Conservation (phyloP, 2,329 filamentous ascomycete species). For the Xylaria sp. region DNA sequence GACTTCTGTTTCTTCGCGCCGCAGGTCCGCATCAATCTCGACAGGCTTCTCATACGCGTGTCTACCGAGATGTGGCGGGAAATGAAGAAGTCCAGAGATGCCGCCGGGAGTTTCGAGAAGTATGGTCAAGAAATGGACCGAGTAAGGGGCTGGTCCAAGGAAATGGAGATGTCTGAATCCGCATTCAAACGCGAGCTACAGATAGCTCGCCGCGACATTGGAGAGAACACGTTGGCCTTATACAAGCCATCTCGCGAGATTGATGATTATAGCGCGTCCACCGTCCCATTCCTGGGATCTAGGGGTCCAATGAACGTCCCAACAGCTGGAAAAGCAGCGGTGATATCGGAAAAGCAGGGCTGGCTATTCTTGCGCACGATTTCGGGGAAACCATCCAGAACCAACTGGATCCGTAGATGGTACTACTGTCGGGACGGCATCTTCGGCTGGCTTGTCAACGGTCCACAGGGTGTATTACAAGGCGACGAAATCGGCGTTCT, state of each 20-base stretch:
- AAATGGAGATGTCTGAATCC: constrained; percentile 89
- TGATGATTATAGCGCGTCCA: constrained; percentile 88
- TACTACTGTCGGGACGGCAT: constrained; percentile 95
- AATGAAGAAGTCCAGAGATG: constrained; percentile 72
- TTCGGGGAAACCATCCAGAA: constrained; percentile 84
- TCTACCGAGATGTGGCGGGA: constrained; percentile 89
- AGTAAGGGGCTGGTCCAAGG: constrained; percentile 87
- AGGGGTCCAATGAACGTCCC: constrained; percentile 68
- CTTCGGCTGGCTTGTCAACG: constrained; percentile 91
- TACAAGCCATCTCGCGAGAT: constrained; percentile 86
- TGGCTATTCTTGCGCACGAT: constrained; percentile 87
- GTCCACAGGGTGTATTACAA: constrained; percentile 84
- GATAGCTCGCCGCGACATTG: constrained; percentile 77
- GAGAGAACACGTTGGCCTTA: constrained; percentile 70
- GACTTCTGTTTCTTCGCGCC: constrained; percentile 90
- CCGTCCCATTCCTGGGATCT: constrained; percentile 81
- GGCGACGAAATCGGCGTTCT: constrained; percentile 95
- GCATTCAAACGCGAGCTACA: constrained; percentile 82
- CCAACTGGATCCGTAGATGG: constrained; percentile 90
- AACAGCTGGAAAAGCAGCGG: constrained; percentile 51
- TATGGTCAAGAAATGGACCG: constrained; percentile 85
- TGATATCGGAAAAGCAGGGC: constrained; percentile 80
- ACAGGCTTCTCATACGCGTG: constrained; percentile 82
- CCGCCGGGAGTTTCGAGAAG: constrained; percentile 64
- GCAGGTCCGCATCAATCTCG: constrained; percentile 79